Evolutionary conservation across 225 moss, liverwort and hornwort genomes (phyloP).

Genomic region (Thuidium tamariscinum): DNA sequence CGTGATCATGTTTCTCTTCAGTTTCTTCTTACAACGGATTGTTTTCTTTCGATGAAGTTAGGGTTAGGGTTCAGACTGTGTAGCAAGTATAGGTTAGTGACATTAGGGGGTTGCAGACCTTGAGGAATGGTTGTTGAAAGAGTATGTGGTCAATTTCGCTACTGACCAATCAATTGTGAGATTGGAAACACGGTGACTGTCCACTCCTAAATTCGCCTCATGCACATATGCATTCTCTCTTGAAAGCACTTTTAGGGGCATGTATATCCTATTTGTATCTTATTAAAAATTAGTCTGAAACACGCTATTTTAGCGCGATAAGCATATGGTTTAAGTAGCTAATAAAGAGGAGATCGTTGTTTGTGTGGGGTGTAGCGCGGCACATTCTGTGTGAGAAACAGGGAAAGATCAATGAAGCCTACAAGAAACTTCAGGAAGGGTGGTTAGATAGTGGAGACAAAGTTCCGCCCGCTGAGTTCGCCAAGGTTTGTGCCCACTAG

Average conservation of each 20-base stretch:
- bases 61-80: slow-evolving; percentile 6
- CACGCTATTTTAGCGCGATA: background rate
- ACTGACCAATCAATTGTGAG: background rate
- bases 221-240: background rate
- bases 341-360: background rate
- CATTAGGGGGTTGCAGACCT: background rate
- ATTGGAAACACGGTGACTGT: background rate
- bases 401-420: slow-evolving; percentile 96
- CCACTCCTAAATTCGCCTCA: background rate
- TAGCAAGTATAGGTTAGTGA: background rate
- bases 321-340: background rate
- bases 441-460: slow-evolving; percentile 97
- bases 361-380: slow-evolving; percentile 43
- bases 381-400: slow-evolving; percentile 93
- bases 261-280: background rate
- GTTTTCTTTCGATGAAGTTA: background rate
- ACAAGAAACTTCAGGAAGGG: slow-evolving; percentile 97
- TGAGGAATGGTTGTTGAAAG: background rate
- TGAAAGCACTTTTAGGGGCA: background rate
- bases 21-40: background rate
- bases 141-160: background rate
- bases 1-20: background rate
- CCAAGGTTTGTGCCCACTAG: slow-evolving; percentile 48
- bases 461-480: slow-evolving; percentile 94
- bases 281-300: no score